Conservation (phyloP, 2,329 filamentous ascomycete species). For the Phymatotrichopsis omnivora region DNA sequence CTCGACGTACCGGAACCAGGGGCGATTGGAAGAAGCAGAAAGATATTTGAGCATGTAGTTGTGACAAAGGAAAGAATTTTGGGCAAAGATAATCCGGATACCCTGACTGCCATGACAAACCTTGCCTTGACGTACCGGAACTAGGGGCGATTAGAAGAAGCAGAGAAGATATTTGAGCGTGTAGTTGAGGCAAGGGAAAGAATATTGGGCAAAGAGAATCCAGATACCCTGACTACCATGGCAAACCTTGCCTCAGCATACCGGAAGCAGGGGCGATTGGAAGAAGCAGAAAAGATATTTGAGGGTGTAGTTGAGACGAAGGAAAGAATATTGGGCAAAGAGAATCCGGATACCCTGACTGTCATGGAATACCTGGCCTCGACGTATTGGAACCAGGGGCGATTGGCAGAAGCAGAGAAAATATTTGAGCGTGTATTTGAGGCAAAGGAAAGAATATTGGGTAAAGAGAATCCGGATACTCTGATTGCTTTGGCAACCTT, state of each 20-base stretch:
- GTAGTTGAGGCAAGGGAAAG: background rate
- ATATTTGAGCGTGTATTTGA: background rate
- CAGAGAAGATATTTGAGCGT: constrained; percentile 4
- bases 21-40: constrained; percentile 23
- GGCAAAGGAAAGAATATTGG: background rate
- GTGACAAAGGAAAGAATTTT: background rate
- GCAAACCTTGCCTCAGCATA: background rate
- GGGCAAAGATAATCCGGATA: background rate
- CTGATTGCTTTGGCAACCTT: background rate
- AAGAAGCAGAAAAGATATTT: constrained; percentile 7
- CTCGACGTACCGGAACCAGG: background rate
- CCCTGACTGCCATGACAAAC: background rate
- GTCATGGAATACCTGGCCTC: constrained; percentile 4
- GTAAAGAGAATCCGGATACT: background rate
- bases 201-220: constrained; percentile 1
- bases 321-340: background rate
- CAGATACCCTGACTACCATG: constrained; percentile 1
- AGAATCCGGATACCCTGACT: constrained; percentile 7
- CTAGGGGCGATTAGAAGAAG: constrained; percentile 3
- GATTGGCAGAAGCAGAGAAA: background rate
- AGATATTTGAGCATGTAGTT: constrained; percentile 9
- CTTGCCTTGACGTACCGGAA: background rate
- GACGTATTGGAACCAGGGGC: background rate
- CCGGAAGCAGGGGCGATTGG: background rate
- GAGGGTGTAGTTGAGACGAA: constrained; percentile 1